These are phyloP conservation scores for Escallonia rubra DNA, from an alignment of 129 eudicot genomes.

Conservation along the genomic window DNA sequence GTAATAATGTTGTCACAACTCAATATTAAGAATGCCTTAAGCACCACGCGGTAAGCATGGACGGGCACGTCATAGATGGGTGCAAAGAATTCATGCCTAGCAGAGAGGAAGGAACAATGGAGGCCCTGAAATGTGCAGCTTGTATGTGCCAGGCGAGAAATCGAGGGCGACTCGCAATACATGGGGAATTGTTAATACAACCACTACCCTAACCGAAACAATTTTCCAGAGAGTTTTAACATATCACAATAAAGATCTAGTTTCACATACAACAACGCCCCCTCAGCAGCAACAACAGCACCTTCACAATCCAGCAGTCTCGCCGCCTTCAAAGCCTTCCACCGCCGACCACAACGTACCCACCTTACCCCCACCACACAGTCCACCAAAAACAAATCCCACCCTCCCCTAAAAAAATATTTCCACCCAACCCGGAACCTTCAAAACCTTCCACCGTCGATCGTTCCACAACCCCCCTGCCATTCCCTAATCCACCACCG, in stretches of 20 bases:
- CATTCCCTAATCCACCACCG: no score
- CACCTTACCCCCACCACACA: no score
- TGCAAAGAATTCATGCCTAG: slow-evolving; percentile 84
- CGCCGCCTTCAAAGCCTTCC: no score
- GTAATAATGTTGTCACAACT: slow-evolving; percentile 5
- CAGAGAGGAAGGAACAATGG: slow-evolving; percentile 59
- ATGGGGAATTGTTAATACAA: slow-evolving; percentile 18
- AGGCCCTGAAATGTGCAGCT: slow-evolving; percentile 69
- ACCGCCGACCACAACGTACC: no score
- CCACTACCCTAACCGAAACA: slow-evolving; percentile 6
- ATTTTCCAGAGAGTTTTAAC: background rate
- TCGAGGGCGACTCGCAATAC: slow-evolving; percentile 25
- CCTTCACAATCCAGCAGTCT: background rate
- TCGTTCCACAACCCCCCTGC: no score
- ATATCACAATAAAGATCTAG: background rate
- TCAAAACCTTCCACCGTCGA: no score
- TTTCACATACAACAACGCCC: slow-evolving; percentile 1
- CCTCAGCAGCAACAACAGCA: slow-evolving; percentile 20
- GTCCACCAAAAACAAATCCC: no score
- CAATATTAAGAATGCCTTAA: slow-evolving; percentile 63
- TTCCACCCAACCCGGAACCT: no score
- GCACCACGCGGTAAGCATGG: slow-evolving; percentile 73
- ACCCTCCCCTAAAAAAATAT: no score
- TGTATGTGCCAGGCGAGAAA: slow-evolving; percentile 74
- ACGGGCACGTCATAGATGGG: slow-evolving; percentile 58